Conservation (phyloP, 1,284 basidiomycete species). For the Cystobasidium pallidum region DNA sequence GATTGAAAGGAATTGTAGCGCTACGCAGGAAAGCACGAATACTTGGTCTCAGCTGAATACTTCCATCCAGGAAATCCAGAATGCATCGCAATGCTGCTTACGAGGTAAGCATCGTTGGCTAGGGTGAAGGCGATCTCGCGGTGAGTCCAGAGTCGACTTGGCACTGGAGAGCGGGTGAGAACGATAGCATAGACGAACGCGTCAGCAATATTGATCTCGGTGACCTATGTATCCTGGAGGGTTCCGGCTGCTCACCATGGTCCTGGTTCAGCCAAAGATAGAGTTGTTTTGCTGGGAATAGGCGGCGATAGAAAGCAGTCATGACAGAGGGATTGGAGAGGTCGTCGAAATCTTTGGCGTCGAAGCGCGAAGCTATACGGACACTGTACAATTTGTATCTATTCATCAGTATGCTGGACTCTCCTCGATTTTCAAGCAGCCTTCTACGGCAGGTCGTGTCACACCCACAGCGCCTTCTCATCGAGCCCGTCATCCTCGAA, state of each 20-base stretch:
- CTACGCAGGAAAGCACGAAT: not conserved
- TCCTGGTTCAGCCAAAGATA: conserved; percentile 96
- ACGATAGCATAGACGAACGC: conserved; percentile 2
- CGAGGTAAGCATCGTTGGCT: conserved; percentile 82
- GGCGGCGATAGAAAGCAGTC: conserved; percentile 84
- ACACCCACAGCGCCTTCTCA: conserved; percentile 40
- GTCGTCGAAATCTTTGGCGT: conserved; percentile 52
- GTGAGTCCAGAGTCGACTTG: conserved; percentile 75
- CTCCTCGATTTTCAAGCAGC: not conserved
- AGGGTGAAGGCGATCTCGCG: conserved; percentile 98
- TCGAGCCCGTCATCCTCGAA: conserved; percentile 41
- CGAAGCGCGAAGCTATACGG: conserved; percentile 39
- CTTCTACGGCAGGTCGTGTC: too few relatives aligned
- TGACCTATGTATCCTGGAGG: not conserved
- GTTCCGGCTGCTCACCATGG: conserved; percentile 59
- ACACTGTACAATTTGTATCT: conserved; percentile 2
- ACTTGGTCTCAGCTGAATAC: not conserved
- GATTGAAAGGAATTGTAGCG: conserved; percentile 90
- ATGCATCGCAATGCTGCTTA: not conserved
- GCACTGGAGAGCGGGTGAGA: conserved; percentile 54
- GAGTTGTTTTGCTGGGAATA: conserved; percentile 93
- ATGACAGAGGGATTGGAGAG: conserved; percentile 68
- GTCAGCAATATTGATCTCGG: not conserved
- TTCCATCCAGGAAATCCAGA: not conserved
- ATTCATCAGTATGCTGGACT: not conserved